These are phyloP conservation scores for Vitis hybrid DNA, from an alignment of 177 flowering plant species.

Conservation along the genomic window DNA sequence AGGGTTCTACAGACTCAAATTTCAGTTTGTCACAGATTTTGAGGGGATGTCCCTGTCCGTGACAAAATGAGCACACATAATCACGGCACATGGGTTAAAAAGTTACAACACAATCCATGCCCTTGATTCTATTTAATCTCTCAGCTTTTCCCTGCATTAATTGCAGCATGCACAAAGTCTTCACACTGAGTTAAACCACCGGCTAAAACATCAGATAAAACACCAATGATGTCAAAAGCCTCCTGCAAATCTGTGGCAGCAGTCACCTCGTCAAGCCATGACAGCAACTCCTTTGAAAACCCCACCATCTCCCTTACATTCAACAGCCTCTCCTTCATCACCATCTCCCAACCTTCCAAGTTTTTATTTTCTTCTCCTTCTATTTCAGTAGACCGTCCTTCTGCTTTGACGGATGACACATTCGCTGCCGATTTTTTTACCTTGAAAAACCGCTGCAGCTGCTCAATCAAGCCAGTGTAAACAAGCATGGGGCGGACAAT, in stretches of 20 bases:
- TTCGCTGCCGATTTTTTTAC: constrained; percentile 34
- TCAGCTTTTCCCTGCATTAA: constrained; percentile 56
- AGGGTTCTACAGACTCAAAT: not conserved
- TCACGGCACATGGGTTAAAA: not conserved
- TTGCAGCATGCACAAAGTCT: constrained; percentile 79
- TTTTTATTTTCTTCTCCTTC: constrained; percentile 34
- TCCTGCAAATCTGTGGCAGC: constrained; percentile 75
- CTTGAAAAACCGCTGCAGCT: constrained; percentile 83
- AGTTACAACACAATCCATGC: not conserved
- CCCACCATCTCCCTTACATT: constrained; percentile 85
- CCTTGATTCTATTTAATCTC: not conserved
- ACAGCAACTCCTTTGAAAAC: constrained; percentile 77
- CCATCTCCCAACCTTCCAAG: constrained; percentile 75
- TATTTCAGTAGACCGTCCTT: constrained; percentile 23
- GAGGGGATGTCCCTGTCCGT: too few species aligned
- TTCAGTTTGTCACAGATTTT: too few species aligned
- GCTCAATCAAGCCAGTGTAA: constrained; percentile 94
- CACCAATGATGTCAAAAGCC: constrained; percentile 82
- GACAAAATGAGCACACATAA: not conserved
- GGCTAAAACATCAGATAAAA: constrained; percentile 64
- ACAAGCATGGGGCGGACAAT: constrained; percentile 82
- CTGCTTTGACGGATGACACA: constrained; percentile 16
- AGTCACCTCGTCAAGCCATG: constrained; percentile 90
- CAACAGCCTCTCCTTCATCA: constrained; percentile 75
- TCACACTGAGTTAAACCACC: constrained; percentile 64